phyloP scores from a whole-genome alignment of 768 basidiomycete species.

The Cystofilobasidium ferigula region DNA sequence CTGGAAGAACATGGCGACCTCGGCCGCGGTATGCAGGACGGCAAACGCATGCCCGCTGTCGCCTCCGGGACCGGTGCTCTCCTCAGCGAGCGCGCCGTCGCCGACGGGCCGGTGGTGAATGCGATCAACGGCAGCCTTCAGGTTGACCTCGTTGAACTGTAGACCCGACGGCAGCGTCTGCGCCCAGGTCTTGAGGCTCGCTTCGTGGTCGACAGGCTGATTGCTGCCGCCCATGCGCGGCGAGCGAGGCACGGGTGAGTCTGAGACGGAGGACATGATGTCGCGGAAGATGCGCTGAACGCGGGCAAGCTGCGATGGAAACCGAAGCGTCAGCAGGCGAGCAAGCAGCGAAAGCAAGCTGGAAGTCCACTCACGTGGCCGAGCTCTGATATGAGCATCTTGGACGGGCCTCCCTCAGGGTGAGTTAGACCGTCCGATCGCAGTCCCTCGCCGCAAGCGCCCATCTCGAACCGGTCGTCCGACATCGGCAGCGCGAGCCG shows the following conservation, averaged over 20 bases:
- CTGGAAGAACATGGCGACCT: slow-evolving; percentile 23
- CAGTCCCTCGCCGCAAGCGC: slow-evolving; percentile 3
- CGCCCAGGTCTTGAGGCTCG: slow-evolving; percentile 19
- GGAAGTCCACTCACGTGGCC: slow-evolving; percentile 12
- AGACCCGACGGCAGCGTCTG: slow-evolving; percentile 10
- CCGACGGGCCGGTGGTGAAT: slow-evolving; percentile 7
- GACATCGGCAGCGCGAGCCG: slow-evolving; percentile 18
- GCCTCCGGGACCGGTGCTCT: slow-evolving; percentile 6
- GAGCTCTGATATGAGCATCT: slow-evolving; percentile 9
- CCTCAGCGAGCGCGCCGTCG: background rate
- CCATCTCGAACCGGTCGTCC: slow-evolving; percentile 19
- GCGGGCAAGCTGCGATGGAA: slow-evolving; percentile 21
- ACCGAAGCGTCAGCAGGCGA: background rate
- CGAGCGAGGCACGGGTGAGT: background rate
- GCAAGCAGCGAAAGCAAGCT: background rate
- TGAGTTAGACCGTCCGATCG: slow-evolving; percentile 12
- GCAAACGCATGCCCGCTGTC: slow-evolving; percentile 14
- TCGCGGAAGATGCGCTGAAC: slow-evolving; percentile 19
- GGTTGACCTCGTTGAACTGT: slow-evolving; percentile 22
- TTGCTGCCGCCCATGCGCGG: background rate
- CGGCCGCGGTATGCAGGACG: slow-evolving; percentile 16
- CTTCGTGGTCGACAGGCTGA: slow-evolving; percentile 15
- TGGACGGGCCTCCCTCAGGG: background rate
- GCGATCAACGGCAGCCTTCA: slow-evolving; percentile 17
- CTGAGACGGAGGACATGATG: slow-evolving; percentile 1